These are phyloP conservation scores for Ustilago loliicola DNA, from an alignment of 1,284 basidiomycete genomes.

Conservation along the genomic window DNA sequence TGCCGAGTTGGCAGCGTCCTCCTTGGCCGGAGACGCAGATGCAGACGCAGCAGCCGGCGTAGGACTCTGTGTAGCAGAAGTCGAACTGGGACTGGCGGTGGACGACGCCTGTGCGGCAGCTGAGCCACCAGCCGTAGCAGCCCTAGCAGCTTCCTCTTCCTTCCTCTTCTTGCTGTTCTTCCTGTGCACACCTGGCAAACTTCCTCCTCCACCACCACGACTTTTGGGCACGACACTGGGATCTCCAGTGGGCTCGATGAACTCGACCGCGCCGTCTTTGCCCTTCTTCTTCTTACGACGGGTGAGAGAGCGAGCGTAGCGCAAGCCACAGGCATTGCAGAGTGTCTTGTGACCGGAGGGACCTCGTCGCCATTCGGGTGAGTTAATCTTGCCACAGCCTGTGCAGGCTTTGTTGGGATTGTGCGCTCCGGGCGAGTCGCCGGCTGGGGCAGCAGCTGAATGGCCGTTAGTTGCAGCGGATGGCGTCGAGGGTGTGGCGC, in stretches of 20 bases:
- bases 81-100: background rate
- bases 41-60: background rate
- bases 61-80: slow-evolving; percentile 3
- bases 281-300: slow-evolving; percentile 61
- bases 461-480: slow-evolving; percentile 11
- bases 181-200: slow-evolving; percentile 57
- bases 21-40: slow-evolving; percentile 2
- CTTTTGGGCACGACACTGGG: slow-evolving; percentile 58
- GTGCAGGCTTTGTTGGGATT: slow-evolving; percentile 62
- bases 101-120: background rate
- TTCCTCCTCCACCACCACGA: slow-evolving; percentile 61
- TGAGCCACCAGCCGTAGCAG: slow-evolving; percentile 5
- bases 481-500: slow-evolving; percentile 10
- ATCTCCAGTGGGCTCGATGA: slow-evolving; percentile 59
- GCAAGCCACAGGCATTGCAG: slow-evolving; percentile 69
- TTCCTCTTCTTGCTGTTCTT: slow-evolving; percentile 56
- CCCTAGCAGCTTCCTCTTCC: slow-evolving; percentile 37
- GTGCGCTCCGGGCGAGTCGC: slow-evolving; percentile 12
- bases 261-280: slow-evolving; percentile 58
- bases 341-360: slow-evolving; percentile 68
- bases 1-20: background rate
- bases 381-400: slow-evolving; percentile 74
- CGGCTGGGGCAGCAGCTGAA: slow-evolving; percentile 8
- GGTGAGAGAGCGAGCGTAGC: slow-evolving; percentile 65
- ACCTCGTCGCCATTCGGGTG: slow-evolving; percentile 91